These are phyloP conservation scores for Coemansia erecta DNA, from an alignment of 192 early-diverging fungal species.

Conservation along the genomic window DNA sequence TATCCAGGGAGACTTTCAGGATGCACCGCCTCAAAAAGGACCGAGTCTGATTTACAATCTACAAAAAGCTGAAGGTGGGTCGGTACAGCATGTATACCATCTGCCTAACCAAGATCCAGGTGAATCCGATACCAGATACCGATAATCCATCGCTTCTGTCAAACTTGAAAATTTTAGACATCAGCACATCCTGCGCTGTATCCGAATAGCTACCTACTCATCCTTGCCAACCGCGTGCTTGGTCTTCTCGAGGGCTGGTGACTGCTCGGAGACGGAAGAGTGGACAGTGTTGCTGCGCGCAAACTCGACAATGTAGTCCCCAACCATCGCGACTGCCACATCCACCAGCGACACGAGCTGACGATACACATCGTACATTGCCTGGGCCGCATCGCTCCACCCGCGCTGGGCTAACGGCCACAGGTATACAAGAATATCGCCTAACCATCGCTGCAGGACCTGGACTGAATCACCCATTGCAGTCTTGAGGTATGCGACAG, in stretches of 20 bases:
- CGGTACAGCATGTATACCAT: no score
- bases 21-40: no score
- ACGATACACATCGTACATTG: conserved; percentile 28
- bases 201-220: background rate
- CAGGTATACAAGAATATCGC: background rate
- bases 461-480: background rate
- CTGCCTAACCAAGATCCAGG: no score
- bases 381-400: conserved; percentile 17
- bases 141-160: no score
- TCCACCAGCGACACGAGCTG: conserved; percentile 29
- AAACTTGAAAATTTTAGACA: background rate
- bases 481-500: background rate
- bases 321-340: conserved; percentile 17
- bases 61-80: no score
- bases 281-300: conserved; percentile 34
- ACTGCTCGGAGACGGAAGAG: background rate
- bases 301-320: conserved; percentile 32
- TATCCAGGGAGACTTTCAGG: no score
- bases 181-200: background rate
- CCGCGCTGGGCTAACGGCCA: conserved; percentile 26
- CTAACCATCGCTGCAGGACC: background rate
- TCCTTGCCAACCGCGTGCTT: background rate
- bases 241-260: background rate
- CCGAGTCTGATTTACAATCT: no score
- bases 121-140: no score